Evolutionary conservation across 352 stramenopile species (phyloP).

Genomic region (Phytophthora lateralis): DNA sequence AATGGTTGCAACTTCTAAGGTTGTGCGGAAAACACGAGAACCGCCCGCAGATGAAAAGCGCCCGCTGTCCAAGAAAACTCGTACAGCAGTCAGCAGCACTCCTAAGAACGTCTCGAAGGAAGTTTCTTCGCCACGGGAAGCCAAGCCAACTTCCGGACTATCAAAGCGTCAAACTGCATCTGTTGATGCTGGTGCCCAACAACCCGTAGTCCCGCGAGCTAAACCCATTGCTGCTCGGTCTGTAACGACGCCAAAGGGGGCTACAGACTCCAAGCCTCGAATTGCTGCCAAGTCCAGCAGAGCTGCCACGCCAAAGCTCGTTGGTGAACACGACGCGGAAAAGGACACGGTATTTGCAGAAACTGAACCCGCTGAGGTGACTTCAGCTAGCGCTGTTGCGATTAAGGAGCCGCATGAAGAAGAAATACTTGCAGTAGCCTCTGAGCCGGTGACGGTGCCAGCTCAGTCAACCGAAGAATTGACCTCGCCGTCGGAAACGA

Average conservation of each 20-base stretch:
- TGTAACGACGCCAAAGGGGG: constrained; percentile 10
- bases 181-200: constrained; percentile 3
- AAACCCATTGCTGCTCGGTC: constrained; percentile 20
- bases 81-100: constrained; percentile 8
- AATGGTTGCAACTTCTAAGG: constrained; percentile 8
- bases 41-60: constrained; percentile 12
- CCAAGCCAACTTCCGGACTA: constrained; percentile 13
- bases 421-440: neutral
- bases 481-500: neutral
- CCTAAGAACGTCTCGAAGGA: constrained; percentile 18
- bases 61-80: constrained; percentile 21
- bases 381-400: neutral
- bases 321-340: constrained; percentile 3
- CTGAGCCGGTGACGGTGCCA: neutral
- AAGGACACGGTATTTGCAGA: constrained; percentile 1
- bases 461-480: neutral
- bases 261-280: constrained; percentile 14
- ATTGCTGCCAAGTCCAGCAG: constrained; percentile 20
- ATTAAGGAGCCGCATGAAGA: constrained; percentile 2
- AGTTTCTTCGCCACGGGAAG: constrained; percentile 12
- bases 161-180: constrained; percentile 14
- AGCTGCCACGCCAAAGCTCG: neutral
- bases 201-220: constrained; percentile 5
- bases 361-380: neutral
- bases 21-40: constrained; percentile 12